Base-by-base conservation (phyloP, 2,329 filamentous ascomycete species). In the Fusarium torreyae region DNA sequence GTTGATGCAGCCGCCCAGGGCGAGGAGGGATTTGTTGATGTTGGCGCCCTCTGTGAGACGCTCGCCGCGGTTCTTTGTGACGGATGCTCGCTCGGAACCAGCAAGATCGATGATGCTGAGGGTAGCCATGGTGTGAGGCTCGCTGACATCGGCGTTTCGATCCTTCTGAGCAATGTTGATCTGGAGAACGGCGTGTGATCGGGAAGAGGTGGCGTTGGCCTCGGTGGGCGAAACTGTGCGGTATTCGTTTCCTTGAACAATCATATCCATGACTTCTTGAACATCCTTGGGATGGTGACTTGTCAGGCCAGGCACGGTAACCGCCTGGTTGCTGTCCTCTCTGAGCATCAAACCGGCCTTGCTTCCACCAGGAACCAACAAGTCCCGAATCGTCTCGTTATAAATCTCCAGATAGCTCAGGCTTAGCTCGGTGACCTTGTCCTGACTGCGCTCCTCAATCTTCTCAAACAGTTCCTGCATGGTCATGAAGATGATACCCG, bases 391-490 rank as follows among this genome's bases (percentile, higher is more conserved):
- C 0, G 94, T 98, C 83, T 99, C 96, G 78, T 99, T 99, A 86
- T 99, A 99, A 69, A 99, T 99, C 78, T 99, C 96, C 38, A 99
- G 87, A 76, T 98, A 99, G 0, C 94, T 98, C 17, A 99, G 88
- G 0, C 94, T 94, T 55, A 99, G 85, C 75, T 98, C 96, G 5
- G 94, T 96, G 28, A 90, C 86, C 81, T 98, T 98, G 64, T 97
- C 94, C 60, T 92, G 89, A 66, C 91, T 91, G 55, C 93, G 83
- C 58, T 98, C 96, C n/a, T 86, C 84, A 71, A 99, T 97, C 80
- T 95, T 93, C 82, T 99, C 96, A 76, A 99, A 99, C 24, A 99
- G 85, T 81, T 99, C 96, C 80, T 98, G 95, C 94, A 99, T 99
- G 1, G 96, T 98, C 74, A 99, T 83, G 82, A 98, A 99, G 78